Evolutionary conservation across 2,329 filamentous ascomycete species (phyloP).

Genomic region (Paracamarosporium sp.): DNA sequence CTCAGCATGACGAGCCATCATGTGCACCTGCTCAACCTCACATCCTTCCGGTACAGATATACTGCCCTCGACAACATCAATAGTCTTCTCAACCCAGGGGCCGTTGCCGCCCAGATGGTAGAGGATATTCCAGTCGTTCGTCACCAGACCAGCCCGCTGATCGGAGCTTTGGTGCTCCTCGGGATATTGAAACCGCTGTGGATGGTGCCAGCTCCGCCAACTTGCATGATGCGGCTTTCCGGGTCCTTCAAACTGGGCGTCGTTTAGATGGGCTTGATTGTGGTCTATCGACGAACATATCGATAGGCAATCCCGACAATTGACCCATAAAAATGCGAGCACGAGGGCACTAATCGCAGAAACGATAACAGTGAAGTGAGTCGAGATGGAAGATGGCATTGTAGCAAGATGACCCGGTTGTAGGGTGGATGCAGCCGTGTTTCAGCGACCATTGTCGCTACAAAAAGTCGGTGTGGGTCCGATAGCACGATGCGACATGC

Average conservation of each 20-base stretch:
- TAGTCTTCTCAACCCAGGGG: constrained; percentile 60
- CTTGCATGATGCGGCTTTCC: constrained; percentile 41
- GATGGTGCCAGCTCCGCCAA: constrained; percentile 45
- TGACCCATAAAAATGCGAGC: constrained; percentile 14
- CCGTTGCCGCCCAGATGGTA: constrained; percentile 63
- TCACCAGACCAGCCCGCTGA: constrained; percentile 34
- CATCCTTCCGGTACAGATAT: constrained; percentile 57
- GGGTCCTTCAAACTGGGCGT: constrained; percentile 31
- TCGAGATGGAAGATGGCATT: constrained; percentile 4
- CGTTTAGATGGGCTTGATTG: constrained; percentile 18
- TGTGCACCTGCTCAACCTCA: constrained; percentile 63
- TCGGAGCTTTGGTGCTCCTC: constrained; percentile 8
- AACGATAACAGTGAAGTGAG: constrained; percentile 10
- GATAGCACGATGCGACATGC: neutral
- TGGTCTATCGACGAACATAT: neutral
- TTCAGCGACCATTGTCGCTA: neutral
- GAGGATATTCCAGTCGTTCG: constrained; percentile 56
- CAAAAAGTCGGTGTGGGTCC: constrained; percentile 12
- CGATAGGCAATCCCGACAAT: constrained; percentile 8
- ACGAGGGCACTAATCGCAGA: constrained; percentile 7
- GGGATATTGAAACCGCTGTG: constrained; percentile 23
- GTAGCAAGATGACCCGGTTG: neutral
- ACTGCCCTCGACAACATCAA: constrained; percentile 49
- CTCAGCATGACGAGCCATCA: constrained; percentile 66
- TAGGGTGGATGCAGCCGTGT: neutral